Conservation (phyloP, 2,329 filamentous ascomycete genomes). For the Alternaria sp. region DNA sequence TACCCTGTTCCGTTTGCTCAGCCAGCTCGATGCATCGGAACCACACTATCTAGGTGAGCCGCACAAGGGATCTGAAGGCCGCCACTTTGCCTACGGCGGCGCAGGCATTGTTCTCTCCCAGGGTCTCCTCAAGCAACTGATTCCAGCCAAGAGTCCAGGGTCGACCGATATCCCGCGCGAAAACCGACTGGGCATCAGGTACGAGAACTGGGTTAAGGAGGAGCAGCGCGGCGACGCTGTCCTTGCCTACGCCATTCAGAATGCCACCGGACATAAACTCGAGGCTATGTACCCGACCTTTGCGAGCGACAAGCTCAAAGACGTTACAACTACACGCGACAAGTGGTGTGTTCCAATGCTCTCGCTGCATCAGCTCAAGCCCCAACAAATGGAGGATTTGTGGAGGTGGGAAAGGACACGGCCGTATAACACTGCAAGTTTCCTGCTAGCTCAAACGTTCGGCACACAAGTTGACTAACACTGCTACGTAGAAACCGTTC, state of each 20-base stretch:
- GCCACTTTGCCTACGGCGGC: conserved; percentile 56
- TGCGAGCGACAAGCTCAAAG: conserved; percentile 59
- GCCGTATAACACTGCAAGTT: conserved; percentile 44
- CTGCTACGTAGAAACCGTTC: conserved; percentile 44
- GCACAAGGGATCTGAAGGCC: conserved; percentile 43
- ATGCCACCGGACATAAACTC: conserved; percentile 47
- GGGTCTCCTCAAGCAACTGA: conserved; percentile 61
- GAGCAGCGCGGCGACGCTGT: conserved; percentile 58
- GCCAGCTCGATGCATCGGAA: conserved; percentile 48
- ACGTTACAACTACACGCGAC: conserved; percentile 51
- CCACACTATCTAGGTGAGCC: conserved; percentile 54
- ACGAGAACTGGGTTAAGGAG: conserved; percentile 46
- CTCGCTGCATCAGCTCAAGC: conserved; percentile 51
- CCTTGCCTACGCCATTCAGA: conserved; percentile 50
- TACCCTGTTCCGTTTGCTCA: conserved; percentile 55
- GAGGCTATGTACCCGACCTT: conserved; percentile 52
- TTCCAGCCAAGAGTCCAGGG: conserved; percentile 43
- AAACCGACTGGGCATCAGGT: conserved; percentile 44
- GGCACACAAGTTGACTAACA: conserved; percentile 8
- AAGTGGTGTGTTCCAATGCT: conserved; percentile 57
- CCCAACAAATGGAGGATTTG: conserved; percentile 60
- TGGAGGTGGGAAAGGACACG: conserved; percentile 59
- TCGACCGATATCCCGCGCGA: conserved; percentile 42
- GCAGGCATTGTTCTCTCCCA: conserved; percentile 58
- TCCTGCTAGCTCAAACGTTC: neutral